Evolutionary conservation across 1,284 basidiomycete genomes (phyloP).

Genomic region (Waitea zeae): DNA sequence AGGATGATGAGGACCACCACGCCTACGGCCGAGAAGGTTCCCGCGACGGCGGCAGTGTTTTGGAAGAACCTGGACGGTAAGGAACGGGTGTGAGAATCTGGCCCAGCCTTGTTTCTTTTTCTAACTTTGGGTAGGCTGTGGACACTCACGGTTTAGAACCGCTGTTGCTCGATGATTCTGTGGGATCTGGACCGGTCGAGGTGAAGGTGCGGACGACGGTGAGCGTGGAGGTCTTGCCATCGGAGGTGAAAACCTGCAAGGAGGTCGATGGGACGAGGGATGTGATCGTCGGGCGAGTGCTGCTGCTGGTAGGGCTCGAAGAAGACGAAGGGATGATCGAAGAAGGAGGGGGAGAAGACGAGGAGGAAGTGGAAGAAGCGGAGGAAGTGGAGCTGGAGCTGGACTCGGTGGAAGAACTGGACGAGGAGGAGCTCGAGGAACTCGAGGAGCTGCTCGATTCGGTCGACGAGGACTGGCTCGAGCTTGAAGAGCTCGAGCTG

Average conservation of each 20-base stretch:
- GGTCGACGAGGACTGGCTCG: constrained; percentile 6
- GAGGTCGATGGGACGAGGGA: constrained; percentile 7
- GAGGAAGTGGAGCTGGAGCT: constrained; percentile 1
- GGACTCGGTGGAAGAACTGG: not conserved
- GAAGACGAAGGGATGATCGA: constrained; percentile 1
- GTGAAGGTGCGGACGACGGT: constrained; percentile 3
- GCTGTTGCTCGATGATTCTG: constrained; percentile 6
- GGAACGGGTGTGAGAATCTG: not conserved
- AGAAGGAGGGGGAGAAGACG: constrained; percentile 2
- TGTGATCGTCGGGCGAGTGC: constrained; percentile 1
- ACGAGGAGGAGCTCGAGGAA: constrained; percentile 5
- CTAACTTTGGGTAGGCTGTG: not conserved
- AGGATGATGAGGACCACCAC: constrained; percentile 32
- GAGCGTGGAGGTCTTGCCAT: constrained; percentile 3
- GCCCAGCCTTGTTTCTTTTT: not conserved
- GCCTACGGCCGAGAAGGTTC: constrained; percentile 51
- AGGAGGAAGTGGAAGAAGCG: constrained; percentile 4
- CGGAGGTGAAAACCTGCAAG: constrained; percentile 4
- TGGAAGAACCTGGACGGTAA: constrained; percentile 35
- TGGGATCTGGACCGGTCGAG: constrained; percentile 4
- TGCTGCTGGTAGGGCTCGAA: constrained; percentile 2
- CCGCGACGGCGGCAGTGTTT: constrained; percentile 55
- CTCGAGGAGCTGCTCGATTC: not conserved
- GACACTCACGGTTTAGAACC: constrained; percentile 6
- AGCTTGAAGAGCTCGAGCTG: constrained; percentile 1